These are phyloP conservation scores for Syncephalastrum contaminatum DNA, from an alignment of 371 early-diverging fungal species.

Conservation along the genomic window DNA sequence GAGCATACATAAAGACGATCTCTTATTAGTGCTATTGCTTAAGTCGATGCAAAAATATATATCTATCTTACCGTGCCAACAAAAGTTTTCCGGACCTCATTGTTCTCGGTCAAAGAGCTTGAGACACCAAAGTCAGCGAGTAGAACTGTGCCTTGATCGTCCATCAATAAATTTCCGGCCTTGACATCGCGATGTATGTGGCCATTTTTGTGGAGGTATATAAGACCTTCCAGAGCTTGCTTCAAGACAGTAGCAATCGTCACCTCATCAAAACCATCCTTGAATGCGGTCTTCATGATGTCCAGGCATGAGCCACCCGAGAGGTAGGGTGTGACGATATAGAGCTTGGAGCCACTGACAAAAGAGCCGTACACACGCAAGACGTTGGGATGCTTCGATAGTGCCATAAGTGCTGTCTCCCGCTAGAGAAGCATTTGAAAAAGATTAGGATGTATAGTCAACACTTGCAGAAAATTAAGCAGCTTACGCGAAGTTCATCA, in stretches of 20 bases:
- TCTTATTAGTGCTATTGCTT: not conserved
- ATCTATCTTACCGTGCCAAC: conserved; percentile 36
- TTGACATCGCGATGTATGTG: conserved; percentile 93
- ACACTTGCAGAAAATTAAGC: not conserved
- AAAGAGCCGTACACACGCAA: conserved; percentile 82
- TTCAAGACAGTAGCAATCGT: conserved; percentile 80
- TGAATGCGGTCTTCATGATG: conserved; percentile 81
- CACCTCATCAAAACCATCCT: conserved; percentile 81
- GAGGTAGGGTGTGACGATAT: conserved; percentile 83
- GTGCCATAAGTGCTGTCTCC: conserved; percentile 85
- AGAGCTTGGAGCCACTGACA: conserved; percentile 75
- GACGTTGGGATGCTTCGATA: conserved; percentile 84
- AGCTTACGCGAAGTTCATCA: conserved; percentile 81
- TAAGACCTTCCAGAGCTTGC: conserved; percentile 80
- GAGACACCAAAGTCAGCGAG: conserved; percentile 93
- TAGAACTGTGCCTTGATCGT: conserved; percentile 76
- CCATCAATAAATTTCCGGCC: conserved; percentile 85
- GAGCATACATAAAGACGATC: not conserved
- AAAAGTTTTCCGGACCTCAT: conserved; percentile 73
- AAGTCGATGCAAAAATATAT: too few species aligned
- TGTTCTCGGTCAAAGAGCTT: conserved; percentile 75
- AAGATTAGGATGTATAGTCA: not conserved
- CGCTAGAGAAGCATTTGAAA: conserved; percentile 38
- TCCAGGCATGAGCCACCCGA: conserved; percentile 86
- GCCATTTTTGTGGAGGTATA: conserved; percentile 85